Evolutionary conservation across 768 basidiomycete species (phyloP).

Genomic region (Neoboletus brunneissimus): DNA sequence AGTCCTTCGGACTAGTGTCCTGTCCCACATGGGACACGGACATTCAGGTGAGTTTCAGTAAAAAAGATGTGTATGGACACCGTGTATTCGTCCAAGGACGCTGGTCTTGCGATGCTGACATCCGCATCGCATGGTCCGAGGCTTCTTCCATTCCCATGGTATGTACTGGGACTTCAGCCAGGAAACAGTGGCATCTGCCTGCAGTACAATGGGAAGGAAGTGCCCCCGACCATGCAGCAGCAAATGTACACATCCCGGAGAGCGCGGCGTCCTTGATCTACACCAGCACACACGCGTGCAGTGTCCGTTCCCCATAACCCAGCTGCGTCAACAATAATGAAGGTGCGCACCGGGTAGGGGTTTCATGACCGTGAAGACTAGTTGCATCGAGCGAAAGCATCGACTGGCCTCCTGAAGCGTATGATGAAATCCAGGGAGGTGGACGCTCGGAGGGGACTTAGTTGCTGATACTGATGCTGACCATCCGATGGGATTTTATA

Average conservation of each 20-base stretch:
- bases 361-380: background rate
- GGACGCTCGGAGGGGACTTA: conserved; percentile 5
- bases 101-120: conserved; percentile 28
- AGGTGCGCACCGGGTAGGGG: conserved; percentile 17
- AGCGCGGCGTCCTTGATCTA: conserved; percentile 16
- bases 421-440: conserved; percentile 3
- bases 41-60: conserved; percentile 3
- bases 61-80: background rate
- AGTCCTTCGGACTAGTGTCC: conserved; percentile 10
- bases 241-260: conserved; percentile 20
- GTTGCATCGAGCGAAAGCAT: background rate
- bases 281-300: background rate
- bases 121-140: conserved; percentile 36
- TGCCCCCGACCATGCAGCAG: conserved; percentile 35
- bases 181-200: conserved; percentile 30
- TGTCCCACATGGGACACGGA: background rate
- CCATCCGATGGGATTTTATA: conserved; percentile 25
- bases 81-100: background rate
- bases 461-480: conserved; percentile 17
- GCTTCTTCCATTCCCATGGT: conserved; percentile 60
- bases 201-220: conserved; percentile 39
- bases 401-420: background rate
- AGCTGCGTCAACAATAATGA: conserved; percentile 3
- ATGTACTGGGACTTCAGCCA: conserved; percentile 38
- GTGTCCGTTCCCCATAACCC: conserved; percentile 18